Percentiles rank a stretch among this genome's conserved stretches.
phyloP scores from a whole-genome alignment of 768 basidiomycete genomes.

The Rhodotorula kratochvilovae region DNA sequence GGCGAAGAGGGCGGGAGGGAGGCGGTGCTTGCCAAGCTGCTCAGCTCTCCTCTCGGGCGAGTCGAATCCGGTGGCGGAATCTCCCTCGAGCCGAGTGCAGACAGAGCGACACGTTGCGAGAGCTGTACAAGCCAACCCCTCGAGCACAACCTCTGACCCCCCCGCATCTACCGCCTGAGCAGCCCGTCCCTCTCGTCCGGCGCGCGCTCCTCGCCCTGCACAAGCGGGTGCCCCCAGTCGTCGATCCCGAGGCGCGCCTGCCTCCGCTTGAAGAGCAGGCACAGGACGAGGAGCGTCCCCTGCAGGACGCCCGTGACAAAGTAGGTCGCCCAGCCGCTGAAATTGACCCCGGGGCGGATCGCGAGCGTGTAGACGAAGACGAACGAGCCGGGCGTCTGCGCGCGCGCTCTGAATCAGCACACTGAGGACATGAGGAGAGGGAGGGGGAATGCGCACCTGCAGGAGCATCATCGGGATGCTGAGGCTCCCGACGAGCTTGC shows the following conservation, averaged over 20 bases:
- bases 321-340: constrained; percentile 48
- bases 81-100: too few species aligned
- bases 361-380: constrained; percentile 45
- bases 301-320: constrained; percentile 71
- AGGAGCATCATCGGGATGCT: constrained; percentile 95
- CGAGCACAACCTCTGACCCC: neutral
- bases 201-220: neutral
- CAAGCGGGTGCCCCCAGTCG: constrained; percentile 66
- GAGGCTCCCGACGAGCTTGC: constrained; percentile 79
- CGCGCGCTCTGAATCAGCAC: too few species aligned
- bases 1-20: neutral
- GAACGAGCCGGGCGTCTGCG: constrained; percentile 41
- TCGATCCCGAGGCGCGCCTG: constrained; percentile 72
- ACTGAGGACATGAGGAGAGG: too few species aligned
- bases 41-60: neutral
- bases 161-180: neutral
- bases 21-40: neutral
- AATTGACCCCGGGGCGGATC: constrained; percentile 48
- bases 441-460: constrained; percentile 57
- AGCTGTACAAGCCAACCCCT: neutral
- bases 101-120: neutral
- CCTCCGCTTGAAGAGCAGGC: constrained; percentile 74
- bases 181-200: neutral
- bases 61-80: too few species aligned
- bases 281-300: constrained; percentile 73